phyloP scores from a whole-genome alignment of 345 rosid genomes.

The Odontarrhena argentea region DNA sequence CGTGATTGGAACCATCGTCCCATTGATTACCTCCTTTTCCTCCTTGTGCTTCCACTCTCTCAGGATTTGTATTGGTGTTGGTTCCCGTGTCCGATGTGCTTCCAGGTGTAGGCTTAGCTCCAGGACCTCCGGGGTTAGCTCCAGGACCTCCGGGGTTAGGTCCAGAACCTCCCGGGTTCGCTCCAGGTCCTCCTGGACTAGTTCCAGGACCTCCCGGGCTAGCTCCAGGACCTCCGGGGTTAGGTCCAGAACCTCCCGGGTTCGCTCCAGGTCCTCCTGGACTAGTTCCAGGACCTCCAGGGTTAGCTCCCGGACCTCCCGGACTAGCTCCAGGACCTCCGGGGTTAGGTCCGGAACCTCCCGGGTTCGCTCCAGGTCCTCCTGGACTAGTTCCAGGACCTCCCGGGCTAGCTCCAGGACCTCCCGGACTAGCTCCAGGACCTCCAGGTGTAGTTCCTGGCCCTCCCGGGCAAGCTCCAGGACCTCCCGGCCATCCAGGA shows the following conservation, averaged over 20 bases:
- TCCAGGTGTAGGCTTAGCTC: neutral
- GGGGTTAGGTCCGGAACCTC: neutral
- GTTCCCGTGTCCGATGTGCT: neutral
- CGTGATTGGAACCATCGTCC: slow-evolving; percentile 37
- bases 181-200: neutral
- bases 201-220: neutral
- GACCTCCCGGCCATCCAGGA: no score
- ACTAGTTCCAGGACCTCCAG: no score
- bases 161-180: no score
- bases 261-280: no score
- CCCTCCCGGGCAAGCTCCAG: neutral
- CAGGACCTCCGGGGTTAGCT: neutral
- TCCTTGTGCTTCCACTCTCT: slow-evolving; percentile 28
- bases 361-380: no score
- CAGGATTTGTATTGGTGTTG: neutral
- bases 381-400: no score
- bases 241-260: neutral
- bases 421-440: neutral
- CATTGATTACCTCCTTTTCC: slow-evolving; percentile 34
- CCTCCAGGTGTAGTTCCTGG: neutral
- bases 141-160: neutral
- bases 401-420: neutral
- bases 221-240: neutral
- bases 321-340: neutral
- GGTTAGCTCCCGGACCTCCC: neutral